Evolutionary conservation across 202 grass and related monocot species (phyloP).

Genomic region (Elaeis oleifera): DNA sequence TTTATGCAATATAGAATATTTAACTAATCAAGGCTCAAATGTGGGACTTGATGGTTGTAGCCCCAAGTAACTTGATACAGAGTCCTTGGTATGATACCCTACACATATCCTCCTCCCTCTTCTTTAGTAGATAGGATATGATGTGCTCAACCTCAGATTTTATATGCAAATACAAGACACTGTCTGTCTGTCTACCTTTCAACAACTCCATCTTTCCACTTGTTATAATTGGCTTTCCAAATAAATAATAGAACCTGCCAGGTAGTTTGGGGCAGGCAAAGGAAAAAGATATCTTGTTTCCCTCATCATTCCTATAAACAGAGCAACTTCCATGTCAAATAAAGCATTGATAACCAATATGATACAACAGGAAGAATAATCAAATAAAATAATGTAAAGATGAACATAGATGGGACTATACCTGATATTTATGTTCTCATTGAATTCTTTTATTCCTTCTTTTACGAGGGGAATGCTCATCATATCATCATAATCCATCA

Average conservation of each 20-base stretch:
- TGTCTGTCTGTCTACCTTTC: conserved; percentile 31
- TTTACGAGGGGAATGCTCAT: conserved; percentile 43
- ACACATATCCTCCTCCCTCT: conserved; percentile 59
- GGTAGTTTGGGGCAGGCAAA: conserved; percentile 32
- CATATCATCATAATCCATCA: conserved; percentile 40
- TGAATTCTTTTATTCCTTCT: conserved; percentile 45
- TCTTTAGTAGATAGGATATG: conserved; percentile 48
- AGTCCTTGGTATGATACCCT: conserved; percentile 38
- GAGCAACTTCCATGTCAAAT: too few relatives aligned
- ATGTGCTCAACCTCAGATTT: conserved; percentile 54
- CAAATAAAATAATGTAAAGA: neutral
- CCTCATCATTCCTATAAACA: conserved; percentile 29
- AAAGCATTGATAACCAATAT: too few relatives aligned
- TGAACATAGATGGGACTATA: conserved; percentile 2
- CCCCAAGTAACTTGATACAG: conserved; percentile 31
- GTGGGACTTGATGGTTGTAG: conserved; percentile 28
- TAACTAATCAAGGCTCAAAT: conserved; percentile 39
- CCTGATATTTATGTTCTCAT: conserved; percentile 45
- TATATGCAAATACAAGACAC: conserved; percentile 43
- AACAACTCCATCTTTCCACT: conserved; percentile 29
- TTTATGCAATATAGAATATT: neutral
- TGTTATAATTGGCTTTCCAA: conserved; percentile 57
- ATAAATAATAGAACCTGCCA: conserved; percentile 64
- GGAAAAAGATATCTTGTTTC: conserved; percentile 42
- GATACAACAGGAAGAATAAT: neutral